Percentiles rank a stretch among this genome's conserved stretches.
Conservation (phyloP, 2,329 filamentous ascomycete species). For the Pleomassaria siparia region DNA sequence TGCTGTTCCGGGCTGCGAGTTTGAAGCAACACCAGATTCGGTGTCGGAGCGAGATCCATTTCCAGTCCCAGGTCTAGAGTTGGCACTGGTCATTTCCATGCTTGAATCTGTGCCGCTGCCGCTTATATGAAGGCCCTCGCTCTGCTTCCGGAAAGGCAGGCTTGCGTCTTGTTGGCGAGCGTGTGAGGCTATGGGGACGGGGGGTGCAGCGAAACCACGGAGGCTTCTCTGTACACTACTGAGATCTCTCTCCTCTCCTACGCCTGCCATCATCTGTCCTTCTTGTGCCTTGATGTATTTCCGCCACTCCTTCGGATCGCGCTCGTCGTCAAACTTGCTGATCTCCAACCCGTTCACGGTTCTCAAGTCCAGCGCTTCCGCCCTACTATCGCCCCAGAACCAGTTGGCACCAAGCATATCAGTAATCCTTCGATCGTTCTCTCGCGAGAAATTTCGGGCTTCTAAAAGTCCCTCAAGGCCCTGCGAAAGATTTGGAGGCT, state of each 20-base stretch:
- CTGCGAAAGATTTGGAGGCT: conserved; percentile 33
- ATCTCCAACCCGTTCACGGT: conserved; percentile 58
- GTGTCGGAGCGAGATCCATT: not conserved
- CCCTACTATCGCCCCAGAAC: conserved; percentile 61
- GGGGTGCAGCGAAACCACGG: not conserved
- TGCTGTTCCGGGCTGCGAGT: not conserved
- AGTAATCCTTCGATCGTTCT: conserved; percentile 53
- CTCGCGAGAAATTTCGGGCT: conserved; percentile 51
- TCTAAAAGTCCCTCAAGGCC: conserved; percentile 51
- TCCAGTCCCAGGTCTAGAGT: not conserved
- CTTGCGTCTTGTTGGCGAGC: not conserved
- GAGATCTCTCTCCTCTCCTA: not conserved
- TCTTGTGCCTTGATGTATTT: conserved; percentile 50
- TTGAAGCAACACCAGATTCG: too few relatives aligned
- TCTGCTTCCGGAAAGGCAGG: not conserved
- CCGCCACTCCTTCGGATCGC: conserved; percentile 51
- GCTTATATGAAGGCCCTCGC: not conserved
- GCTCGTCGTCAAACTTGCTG: conserved; percentile 47
- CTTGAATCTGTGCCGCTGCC: not conserved
- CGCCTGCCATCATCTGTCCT: conserved; percentile 11
- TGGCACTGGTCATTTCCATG: not conserved
- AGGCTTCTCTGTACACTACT: not conserved
- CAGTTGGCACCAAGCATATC: conserved; percentile 46
- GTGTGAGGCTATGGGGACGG: not conserved
- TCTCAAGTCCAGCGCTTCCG: conserved; percentile 58